Evolutionary conservation across 768 basidiomycete species (phyloP), one percentile per base, ranked within the genome.

Genomic region (Termitomyces sp.): DNA sequence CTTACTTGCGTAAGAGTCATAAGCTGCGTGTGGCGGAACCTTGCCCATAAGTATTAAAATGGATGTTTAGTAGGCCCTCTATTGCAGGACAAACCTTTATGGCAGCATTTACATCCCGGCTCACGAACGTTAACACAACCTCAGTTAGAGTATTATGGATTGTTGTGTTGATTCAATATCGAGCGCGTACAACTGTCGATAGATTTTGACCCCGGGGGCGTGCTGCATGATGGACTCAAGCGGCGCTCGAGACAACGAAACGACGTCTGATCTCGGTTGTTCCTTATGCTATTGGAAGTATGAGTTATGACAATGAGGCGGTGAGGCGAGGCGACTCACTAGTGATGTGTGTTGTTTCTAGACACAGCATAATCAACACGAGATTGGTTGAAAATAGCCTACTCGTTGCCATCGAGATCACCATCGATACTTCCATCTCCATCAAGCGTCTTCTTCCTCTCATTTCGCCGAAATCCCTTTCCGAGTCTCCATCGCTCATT

Each of bases 401-500:
- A 66, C 40, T 69, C 65, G 39, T 66, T 55, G 40, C 61, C 61
- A 52, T 63, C 68, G 35, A 45, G 30, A 17, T 59, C 57, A 28
- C 61, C 63, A 23, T 63, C 63, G 14, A 64, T 63, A 5, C 56
- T 63, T 21, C 16, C 57, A 25, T 21, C 58, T 34, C 43, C 64
- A 34, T 63, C 69, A 12, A 53, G 61, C n/a, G 52, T 58, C 19
- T 63, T 68, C 59, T 65, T 67, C 58, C 63, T 71, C 58, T 72
- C 77, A 14, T 70, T 71, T 61, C 70, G 74, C 58, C 80, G 74
- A 44, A 74, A 71, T 1, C 83, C 87, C 64, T 85, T 85, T 11
- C 88, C 88, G 17, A 77, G 64, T 58, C 86, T 76, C 89, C 90
- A 98, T 53, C 88, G 79, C 64, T 84, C 84, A 66, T 98, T 96